Base-by-base conservation (phyloP, 2,329 filamentous ascomycete genomes). In the Arthrobotrys iridis region DNA sequence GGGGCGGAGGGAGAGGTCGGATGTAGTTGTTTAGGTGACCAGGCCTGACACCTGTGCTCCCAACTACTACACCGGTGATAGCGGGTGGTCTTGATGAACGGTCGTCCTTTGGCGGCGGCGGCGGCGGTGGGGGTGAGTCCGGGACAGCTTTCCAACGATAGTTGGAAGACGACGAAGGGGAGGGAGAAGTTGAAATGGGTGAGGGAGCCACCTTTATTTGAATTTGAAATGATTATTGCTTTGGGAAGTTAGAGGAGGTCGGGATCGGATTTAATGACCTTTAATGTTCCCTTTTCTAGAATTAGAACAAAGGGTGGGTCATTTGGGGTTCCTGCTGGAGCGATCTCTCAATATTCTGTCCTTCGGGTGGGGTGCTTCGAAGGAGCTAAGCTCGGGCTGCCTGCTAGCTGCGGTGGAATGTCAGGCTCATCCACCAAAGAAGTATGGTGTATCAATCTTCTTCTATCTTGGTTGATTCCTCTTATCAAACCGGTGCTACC, bases 131-230 rank as follows among this genome's bases (percentile, higher is more conserved):
- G 28, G 71, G 71, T 22, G 71, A 67, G 63, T 75, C 71, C 48
- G 71, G 71, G 37, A 75, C 63, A 58, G 71, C 71, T 75, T 75
- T 75, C 71, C 71, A 75, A 60, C 63, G 60, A 41, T 72, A 45
- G 63, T 68, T 57, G 63, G 71, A 75, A 13, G 71, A 63, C 18
- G 71, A 67, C 45, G 63, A 68, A 43, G 71, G 71, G 63, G 71
- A 67, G 43, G 71, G 63, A 67, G 71, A 64, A 57, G 71, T 75
- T 59, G 71, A 68, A 26, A 68, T 68, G 48, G 71, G 71, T 75
- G 63, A 75, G 63, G 71, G 71, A 75, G 71, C 71, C 71, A 75
- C 63, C 71, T 75, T 75, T 73, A 46, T 64, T 55, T 55, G 46
- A 48, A 40, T 71, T 52, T 50, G 37, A 50, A 52, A 43, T 13